Base-by-base conservation (phyloP, 2,329 filamentous ascomycete genomes). In the Grosmannia clavigera region DNA sequence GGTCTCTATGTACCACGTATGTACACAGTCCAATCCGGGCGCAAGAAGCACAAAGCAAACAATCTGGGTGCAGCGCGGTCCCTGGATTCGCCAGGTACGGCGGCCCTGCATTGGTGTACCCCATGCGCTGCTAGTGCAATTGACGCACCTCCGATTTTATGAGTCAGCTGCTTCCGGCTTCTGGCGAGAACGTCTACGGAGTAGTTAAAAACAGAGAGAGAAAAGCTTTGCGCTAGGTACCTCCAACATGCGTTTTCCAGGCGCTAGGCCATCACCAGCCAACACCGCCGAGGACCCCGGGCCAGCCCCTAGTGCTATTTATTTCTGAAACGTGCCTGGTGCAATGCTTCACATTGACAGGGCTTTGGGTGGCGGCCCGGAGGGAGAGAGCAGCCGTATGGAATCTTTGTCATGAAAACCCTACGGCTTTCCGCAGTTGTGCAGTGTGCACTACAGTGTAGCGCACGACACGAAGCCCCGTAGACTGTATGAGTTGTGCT, bases 311-410 rank as follows among this genome's bases (percentile, higher is more conserved):
- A 46, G 43, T 57, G 40, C 55, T 57, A 57, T 51, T 57, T 57
- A 51, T 50, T 56, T 57, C 55, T 57, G 55, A 57, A 50, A 52
- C 50, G 50, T 52, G 50, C 50, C 50, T 52, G 50, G 50, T 52
- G 50, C 50, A 33, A 52, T 67, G 77, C 79, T 79, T 79, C 77
- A 78, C 64, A 67, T 71, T 73, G 68, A 72, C 68, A 70, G 71
- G 70, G 65, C 63, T 63, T n/a, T 14, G 12, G 11, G 35, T 19
- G 53, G 51, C 29, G 25, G 12, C 35, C 35, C 35, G n/a, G 7
- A 12, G n/a, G 10, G 48, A 51, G 48, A 25, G 48, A 22, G 3
- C 5, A 11, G 48, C 22, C 33, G 33, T 35, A 35, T 35, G 33
- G 33, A 35, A 7, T 35, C 14, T 25, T 29, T 51, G 48, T 51